These are phyloP conservation scores for Rhynchosporium graminicola DNA, from an alignment of 2,329 filamentous ascomycete genomes.

Conservation along the genomic window DNA sequence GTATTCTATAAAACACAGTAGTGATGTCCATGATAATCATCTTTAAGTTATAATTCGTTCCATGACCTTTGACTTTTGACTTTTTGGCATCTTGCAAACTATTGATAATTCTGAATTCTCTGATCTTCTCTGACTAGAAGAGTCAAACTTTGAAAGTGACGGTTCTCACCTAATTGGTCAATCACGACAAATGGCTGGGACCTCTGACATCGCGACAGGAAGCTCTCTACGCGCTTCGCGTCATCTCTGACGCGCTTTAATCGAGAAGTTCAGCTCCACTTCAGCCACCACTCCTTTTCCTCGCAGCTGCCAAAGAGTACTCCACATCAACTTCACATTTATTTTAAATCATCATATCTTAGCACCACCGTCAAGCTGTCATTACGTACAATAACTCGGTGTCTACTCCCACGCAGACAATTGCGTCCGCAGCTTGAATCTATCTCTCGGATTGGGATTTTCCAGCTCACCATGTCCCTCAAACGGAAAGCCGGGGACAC, in stretches of 20 bases:
- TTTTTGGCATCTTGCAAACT: not conserved
- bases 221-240: slow-evolving; percentile 16
- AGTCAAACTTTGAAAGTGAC: too few species aligned
- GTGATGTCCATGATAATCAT: slow-evolving; percentile 9
- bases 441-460: slow-evolving; percentile 24
- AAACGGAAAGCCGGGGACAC: slow-evolving; percentile 67
- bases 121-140: not conserved
- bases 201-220: slow-evolving; percentile 32
- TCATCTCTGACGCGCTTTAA: slow-evolving; percentile 24
- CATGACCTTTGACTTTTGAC: too few species aligned
- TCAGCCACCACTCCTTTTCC: too few species aligned
- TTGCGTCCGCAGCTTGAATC: not conserved
- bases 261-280: not conserved
- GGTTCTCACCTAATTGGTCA: not conserved
- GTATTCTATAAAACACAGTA: slow-evolving; percentile 19
- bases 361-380: not conserved
- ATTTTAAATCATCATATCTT: not conserved
- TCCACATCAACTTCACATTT: not conserved
- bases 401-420: slow-evolving; percentile 1
- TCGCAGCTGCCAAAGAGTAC: too few species aligned
- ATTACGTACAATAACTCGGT: not conserved
- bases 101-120: not conserved
- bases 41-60: too few species aligned
- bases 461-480: slow-evolving; percentile 43
- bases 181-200: slow-evolving; percentile 20